Evolutionary conservation across 495 filamentous ascomycete species (phyloP).

Genomic region (Neohortaea acidophila): DNA sequence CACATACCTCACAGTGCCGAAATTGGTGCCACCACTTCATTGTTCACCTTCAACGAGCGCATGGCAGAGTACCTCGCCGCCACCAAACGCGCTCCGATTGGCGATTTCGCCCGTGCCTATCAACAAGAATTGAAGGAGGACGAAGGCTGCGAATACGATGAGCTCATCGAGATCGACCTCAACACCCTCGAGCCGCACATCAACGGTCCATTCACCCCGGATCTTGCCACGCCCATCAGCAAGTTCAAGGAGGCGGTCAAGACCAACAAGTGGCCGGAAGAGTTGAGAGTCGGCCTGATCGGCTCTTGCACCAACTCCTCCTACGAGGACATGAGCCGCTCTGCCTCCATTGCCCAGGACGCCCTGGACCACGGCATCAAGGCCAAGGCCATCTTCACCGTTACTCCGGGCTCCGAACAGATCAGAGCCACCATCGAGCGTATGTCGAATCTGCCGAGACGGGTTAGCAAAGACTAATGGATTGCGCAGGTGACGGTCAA

Average conservation of each 20-base stretch:
- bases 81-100: slow-evolving; percentile 82
- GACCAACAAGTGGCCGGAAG: slow-evolving; percentile 89
- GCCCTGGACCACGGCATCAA: slow-evolving; percentile 88
- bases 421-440: slow-evolving; percentile 90
- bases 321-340: slow-evolving; percentile 97
- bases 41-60: slow-evolving; percentile 97
- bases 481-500: slow-evolving; percentile 68
- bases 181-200: slow-evolving; percentile 91
- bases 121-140: slow-evolving; percentile 78
- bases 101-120: slow-evolving; percentile 74
- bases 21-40: slow-evolving; percentile 91
- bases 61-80: slow-evolving; percentile 91
- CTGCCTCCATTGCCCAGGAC: slow-evolving; percentile 86
- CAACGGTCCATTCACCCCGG: slow-evolving; percentile 99
- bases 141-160: slow-evolving; percentile 89
- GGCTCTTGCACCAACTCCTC: slow-evolving; percentile 99
- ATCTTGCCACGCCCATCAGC: slow-evolving; percentile 94
- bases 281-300: slow-evolving; percentile 91
- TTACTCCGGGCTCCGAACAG: slow-evolving; percentile 95
- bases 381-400: slow-evolving; percentile 82
- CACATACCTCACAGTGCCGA: slow-evolving; percentile 40
- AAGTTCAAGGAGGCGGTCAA: slow-evolving; percentile 92
- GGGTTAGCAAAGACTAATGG: background rate
- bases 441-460: slow-evolving; percentile 8
- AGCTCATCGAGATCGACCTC: slow-evolving; percentile 91